Conservation (phyloP, 306 rosid species). For the Mimosa pudica region DNA sequence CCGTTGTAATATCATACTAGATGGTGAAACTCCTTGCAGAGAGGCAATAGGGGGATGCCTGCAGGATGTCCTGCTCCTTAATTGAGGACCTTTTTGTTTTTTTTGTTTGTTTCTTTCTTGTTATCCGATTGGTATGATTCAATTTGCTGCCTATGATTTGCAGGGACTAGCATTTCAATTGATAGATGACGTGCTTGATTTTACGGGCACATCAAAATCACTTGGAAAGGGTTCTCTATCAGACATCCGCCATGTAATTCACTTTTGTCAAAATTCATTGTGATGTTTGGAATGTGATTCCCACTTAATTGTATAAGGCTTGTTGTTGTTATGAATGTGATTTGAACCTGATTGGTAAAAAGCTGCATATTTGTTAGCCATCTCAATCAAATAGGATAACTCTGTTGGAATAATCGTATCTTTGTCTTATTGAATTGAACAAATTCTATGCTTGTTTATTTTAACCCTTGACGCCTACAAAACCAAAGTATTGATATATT, state of each 20-base stretch:
- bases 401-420: neutral
- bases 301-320: neutral
- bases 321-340: neutral
- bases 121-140: conserved; percentile 22
- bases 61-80: conserved; percentile 8
- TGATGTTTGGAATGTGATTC: conserved; percentile 1
- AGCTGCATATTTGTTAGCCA: neutral
- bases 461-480: neutral
- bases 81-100: conserved; percentile 5
- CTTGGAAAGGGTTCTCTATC: conserved; percentile 95
- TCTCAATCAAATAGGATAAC: neutral
- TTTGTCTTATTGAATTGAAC: neutral
- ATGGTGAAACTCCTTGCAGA: conserved; percentile 20
- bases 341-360: conserved; percentile 20
- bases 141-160: conserved; percentile 28
- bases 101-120: conserved; percentile 17
- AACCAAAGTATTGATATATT: neutral
- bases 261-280: conserved; percentile 14
- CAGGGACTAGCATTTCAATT: conserved; percentile 97
- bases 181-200: conserved; percentile 94
- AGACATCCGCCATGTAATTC: conserved; percentile 79
- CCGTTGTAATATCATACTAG: conserved; percentile 16
- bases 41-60: conserved; percentile 27
- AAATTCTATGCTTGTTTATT: neutral
- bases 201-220: conserved; percentile 85